These are phyloP conservation scores for Solanum ossicruentum DNA, from an alignment of 257 asterid species.

Conservation along the genomic window DNA sequence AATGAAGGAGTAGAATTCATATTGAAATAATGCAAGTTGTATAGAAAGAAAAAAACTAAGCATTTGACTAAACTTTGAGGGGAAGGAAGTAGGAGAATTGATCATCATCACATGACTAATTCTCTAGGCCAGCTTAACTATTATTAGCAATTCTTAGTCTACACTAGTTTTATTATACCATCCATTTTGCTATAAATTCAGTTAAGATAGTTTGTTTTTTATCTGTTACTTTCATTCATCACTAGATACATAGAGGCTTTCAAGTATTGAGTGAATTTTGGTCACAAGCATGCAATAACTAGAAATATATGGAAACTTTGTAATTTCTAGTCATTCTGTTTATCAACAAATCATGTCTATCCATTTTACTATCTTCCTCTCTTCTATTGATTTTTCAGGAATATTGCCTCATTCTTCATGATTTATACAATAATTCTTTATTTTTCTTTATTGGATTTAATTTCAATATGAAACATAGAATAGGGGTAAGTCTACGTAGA, in stretches of 20 bases:
- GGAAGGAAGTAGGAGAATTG: background rate
- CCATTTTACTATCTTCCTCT: background rate
- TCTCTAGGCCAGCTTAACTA: background rate
- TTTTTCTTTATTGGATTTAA: background rate
- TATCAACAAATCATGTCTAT: background rate
- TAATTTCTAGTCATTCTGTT: background rate
- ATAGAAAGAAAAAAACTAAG: background rate
- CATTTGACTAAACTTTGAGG: background rate
- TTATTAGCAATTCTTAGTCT: background rate
- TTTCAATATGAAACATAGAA: too few species aligned
- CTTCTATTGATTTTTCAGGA: background rate
- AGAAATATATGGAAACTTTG: background rate
- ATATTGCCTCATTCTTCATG: background rate
- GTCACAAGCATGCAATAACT: background rate
- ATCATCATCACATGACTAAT: background rate
- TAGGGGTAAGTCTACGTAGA: background rate
- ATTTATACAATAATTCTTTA: background rate
- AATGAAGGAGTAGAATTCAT: slow-evolving; percentile 2
- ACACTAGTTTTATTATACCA: background rate
- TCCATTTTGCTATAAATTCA: background rate
- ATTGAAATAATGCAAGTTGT: background rate
- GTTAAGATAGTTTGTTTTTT: background rate
- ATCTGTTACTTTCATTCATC: background rate
- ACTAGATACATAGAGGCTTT: background rate
- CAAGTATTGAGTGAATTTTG: background rate